These are phyloP conservation scores for Patellaria atrata DNA, from an alignment of 495 filamentous ascomycete genomes.

Conservation along the genomic window DNA sequence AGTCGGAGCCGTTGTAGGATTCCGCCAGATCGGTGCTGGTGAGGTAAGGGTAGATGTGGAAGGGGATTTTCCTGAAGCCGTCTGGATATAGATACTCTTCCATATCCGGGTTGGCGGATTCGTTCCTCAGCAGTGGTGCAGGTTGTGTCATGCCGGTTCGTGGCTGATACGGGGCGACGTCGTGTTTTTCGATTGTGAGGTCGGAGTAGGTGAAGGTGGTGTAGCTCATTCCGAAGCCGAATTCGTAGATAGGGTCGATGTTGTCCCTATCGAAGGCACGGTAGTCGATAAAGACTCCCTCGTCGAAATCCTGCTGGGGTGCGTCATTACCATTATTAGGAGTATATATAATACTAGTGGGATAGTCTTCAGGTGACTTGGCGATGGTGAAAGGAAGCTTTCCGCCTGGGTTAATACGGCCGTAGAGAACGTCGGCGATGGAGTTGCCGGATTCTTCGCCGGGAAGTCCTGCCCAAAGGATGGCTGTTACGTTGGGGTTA, in stretches of 20 bases:
- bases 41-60: no score
- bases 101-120: no score
- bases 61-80: no score
- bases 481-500: constrained; percentile 26
- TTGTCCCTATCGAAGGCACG: constrained; percentile 33
- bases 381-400: constrained; percentile 22
- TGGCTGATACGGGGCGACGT: no score
- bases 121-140: no score
- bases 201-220: constrained; percentile 12
- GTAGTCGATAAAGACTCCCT: constrained; percentile 40
- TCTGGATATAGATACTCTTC: no score
- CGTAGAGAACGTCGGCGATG: constrained; percentile 17
- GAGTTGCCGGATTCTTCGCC: constrained; percentile 21
- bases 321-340: no score
- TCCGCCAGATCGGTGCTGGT: no score
- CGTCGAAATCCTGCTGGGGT: constrained; percentile 26
- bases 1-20: no score
- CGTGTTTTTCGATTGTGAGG: constrained; percentile 3
- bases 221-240: constrained; percentile 30
- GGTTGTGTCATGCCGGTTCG: no score
- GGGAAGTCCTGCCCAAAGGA: constrained; percentile 22
- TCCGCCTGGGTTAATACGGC: constrained; percentile 16
- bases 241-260: constrained; percentile 32
- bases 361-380: constrained; percentile 20
- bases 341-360: constrained; percentile 25